Evolutionary conservation across 2,329 filamentous ascomycete genomes (phyloP).

Genomic region (Sporothrix curviconia): DNA sequence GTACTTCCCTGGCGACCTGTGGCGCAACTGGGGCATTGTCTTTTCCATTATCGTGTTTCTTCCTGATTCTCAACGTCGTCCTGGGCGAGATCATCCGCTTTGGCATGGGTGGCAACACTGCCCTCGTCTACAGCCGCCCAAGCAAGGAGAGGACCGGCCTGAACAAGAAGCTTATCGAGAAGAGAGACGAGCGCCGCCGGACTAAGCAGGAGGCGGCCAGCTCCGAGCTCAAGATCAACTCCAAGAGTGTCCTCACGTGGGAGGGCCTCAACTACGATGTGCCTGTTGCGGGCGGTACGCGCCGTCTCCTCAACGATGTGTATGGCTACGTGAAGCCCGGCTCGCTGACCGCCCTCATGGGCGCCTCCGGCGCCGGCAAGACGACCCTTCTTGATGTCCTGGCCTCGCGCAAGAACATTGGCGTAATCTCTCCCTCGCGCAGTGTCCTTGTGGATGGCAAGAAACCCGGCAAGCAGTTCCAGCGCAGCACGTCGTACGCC

Average conservation of each 20-base stretch:
- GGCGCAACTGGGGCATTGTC: constrained; percentile 81
- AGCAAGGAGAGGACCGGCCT: constrained; percentile 60
- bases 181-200: constrained; percentile 49
- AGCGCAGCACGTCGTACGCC: constrained; percentile 53
- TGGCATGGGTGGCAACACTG: constrained; percentile 72
- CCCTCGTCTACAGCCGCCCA: constrained; percentile 69
- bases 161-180: constrained; percentile 56
- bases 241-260: constrained; percentile 72
- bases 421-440: constrained; percentile 43
- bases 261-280: constrained; percentile 76
- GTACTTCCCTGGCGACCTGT: constrained; percentile 61
- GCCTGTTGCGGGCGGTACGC: constrained; percentile 49
- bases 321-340: constrained; percentile 70
- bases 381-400: constrained; percentile 78
- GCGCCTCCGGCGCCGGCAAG: constrained; percentile 79
- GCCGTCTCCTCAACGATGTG: constrained; percentile 49
- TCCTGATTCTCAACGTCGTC: constrained; percentile 68
- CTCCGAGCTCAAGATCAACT: constrained; percentile 49
- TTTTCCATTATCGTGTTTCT: constrained; percentile 66
- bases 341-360: constrained; percentile 71
- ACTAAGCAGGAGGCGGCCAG: constrained; percentile 37
- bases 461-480: constrained; percentile 53
- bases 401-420: constrained; percentile 54
- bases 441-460: constrained; percentile 51
- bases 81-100: constrained; percentile 73